Base-by-base conservation (phyloP, 768 basidiomycete genomes). In the Neoboletus magnificus region DNA sequence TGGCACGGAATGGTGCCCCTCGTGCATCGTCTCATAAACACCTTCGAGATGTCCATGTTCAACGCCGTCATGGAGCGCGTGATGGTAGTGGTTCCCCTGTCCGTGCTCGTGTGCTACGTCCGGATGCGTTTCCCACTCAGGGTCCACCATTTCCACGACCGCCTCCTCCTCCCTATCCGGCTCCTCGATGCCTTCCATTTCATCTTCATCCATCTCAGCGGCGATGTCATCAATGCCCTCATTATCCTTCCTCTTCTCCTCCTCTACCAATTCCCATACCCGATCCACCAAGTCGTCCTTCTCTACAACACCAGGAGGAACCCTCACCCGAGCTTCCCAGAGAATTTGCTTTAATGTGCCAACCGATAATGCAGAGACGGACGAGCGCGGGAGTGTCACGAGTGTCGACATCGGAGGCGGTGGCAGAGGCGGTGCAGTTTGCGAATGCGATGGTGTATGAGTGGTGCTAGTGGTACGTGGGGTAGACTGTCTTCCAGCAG, bases 221-320 rank as follows among this genome's bases (percentile, higher is more conserved):
- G 15, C 52, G 11, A 23, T 5, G 30, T 56, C 53, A 23, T 61
- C 56, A 15, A 56, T 50, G 76, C 79, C 59, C 56, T 82, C 78
- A 40, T 79, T 77, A n/a, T 73, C 74, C 40, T 75, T 55, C 80
- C 66, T 60, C 80, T 82, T 57, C 67, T 91, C 89, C 56, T 84
- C 84, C 49, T 85, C 85, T 18, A 92, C 72, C 13, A 93, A 16
- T 23, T 43, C 73, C 52, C 74, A 61, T 25, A 91, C 91, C 64
- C 87, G 89, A 41, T 70, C 77, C 15, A 93, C 89, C n/a, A 93
- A 70, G 48, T 93, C 91, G 23, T 78, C 74, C 75, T 97, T 97
- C 75, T 97, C 94, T n/a, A 96, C 74, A 2, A 94, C 74, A 37
- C 62, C 62, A 1, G 62, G 62, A 20, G 69, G 71, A 51, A 80